Evolutionary conservation across 305 asterid species (phyloP).

Genomic region (Stenogyne calaminthoides): DNA sequence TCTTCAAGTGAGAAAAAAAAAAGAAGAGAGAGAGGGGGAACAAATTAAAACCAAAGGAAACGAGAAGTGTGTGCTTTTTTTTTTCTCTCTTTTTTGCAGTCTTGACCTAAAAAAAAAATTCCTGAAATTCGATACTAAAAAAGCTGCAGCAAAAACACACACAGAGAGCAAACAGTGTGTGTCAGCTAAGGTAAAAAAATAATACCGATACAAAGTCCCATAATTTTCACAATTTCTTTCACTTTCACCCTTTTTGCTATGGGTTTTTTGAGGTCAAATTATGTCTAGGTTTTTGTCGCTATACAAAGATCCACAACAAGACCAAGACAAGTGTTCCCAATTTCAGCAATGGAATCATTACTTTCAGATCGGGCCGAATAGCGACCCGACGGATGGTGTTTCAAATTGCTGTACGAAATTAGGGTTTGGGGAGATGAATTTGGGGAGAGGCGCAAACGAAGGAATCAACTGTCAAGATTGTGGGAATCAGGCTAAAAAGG

Average conservation of each 20-base stretch:
- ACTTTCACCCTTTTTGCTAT: constrained; percentile 27
- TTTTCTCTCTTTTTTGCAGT: neutral
- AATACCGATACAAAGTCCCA: neutral
- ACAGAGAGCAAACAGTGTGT: constrained; percentile 12
- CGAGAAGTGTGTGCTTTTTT: neutral
- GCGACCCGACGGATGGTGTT: no score
- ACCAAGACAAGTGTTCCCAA: constrained; percentile 88
- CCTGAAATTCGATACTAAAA: constrained; percentile 35
- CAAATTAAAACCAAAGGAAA: no score
- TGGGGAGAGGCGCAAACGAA: constrained; percentile 29
- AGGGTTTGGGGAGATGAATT: constrained; percentile 47
- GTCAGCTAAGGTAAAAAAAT: constrained; percentile 25
- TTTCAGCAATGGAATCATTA: constrained; percentile 64
- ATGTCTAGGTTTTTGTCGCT: constrained; percentile 87
- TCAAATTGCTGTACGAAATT: constrained; percentile 5
- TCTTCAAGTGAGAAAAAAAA: neutral
- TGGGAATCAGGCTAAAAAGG: constrained; percentile 90
- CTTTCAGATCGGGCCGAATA: constrained; percentile 29
- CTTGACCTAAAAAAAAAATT: constrained; percentile 36
- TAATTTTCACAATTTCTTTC: no score
- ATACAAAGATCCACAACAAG: constrained; percentile 40
- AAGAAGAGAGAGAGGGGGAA: no score
- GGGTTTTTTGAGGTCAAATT: constrained; percentile 48
- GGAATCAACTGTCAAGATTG: constrained; percentile 78
- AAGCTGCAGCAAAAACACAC: constrained; percentile 38